Conservation (phyloP, 140 eudicot genomes). For the Ambrosia hybrid region DNA sequence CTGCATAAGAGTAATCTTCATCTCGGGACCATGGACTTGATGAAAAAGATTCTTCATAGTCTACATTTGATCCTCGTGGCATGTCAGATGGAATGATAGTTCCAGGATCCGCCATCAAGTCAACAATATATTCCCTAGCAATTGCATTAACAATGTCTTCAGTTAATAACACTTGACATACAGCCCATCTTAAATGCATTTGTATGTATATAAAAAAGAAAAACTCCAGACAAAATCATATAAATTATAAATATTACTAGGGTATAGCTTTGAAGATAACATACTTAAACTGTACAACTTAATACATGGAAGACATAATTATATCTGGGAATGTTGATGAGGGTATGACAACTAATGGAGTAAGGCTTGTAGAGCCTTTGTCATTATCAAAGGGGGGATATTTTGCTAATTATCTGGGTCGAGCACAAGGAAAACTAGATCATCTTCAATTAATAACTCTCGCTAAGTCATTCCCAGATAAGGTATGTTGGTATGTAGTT, state of each 20-base stretch:
- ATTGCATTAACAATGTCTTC: slow-evolving; percentile 8
- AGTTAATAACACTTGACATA: slow-evolving; percentile 2
- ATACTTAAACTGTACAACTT: not conserved
- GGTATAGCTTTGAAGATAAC: not conserved
- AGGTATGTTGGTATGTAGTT: too few species aligned
- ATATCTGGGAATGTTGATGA: too few species aligned
- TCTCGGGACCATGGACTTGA: slow-evolving; percentile 48
- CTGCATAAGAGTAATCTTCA: slow-evolving; percentile 45
- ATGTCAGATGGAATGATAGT: slow-evolving; percentile 86
- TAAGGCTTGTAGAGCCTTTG: too few species aligned
- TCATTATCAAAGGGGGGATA: too few species aligned
- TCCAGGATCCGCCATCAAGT: slow-evolving; percentile 95
- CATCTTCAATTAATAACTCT: too few species aligned
- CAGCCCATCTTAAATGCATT: not conserved
- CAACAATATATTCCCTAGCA: slow-evolving; percentile 90
- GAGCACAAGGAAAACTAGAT: too few species aligned
- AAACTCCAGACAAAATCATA: not conserved
- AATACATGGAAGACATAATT: too few species aligned
- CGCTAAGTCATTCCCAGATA: too few species aligned
- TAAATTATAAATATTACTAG: not conserved
- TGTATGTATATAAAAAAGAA: not conserved
- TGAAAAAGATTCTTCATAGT: slow-evolving; percentile 52
- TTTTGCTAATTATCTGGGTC: too few species aligned
- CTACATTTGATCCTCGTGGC: slow-evolving; percentile 41
- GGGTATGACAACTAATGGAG: too few species aligned